These are phyloP conservation scores for Xylaria sp. DNA, from an alignment of 495 filamentous ascomycete genomes.

Conservation along the genomic window DNA sequence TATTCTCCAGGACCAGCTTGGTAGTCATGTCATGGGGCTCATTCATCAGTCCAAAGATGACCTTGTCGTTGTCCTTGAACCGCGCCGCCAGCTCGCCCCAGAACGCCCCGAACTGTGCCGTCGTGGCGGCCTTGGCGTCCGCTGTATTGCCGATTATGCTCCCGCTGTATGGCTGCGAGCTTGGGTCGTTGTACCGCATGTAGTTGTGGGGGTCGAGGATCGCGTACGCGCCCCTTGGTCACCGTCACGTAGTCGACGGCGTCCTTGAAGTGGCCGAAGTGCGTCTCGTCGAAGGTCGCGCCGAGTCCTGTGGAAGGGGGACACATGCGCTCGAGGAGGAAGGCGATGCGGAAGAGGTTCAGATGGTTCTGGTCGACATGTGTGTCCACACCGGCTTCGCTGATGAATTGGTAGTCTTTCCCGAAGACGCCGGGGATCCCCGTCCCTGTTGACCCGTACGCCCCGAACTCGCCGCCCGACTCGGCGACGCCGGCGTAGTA, in stretches of 20 bases:
- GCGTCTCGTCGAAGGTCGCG: conserved; percentile 59
- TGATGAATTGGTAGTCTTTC: conserved; percentile 60
- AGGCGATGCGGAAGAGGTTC: conserved; percentile 61
- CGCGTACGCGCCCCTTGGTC: conserved; percentile 55
- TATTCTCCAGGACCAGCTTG: conserved; percentile 52
- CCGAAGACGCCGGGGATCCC: conserved; percentile 59
- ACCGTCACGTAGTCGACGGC: conserved; percentile 60
- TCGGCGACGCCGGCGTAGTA: conserved; percentile 62
- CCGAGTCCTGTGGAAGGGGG: conserved; percentile 56
- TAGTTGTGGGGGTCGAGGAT: conserved; percentile 65
- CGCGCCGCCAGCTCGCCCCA: conserved; percentile 60
- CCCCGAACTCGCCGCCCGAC: conserved; percentile 61
- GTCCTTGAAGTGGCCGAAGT: conserved; percentile 56
- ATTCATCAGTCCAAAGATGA: conserved; percentile 59
- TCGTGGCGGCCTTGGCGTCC: conserved; percentile 52
- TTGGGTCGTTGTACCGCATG: conserved; percentile 62
- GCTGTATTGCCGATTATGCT: conserved; percentile 58
- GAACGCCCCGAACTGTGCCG: conserved; percentile 58
- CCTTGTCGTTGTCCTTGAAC: conserved; percentile 57
- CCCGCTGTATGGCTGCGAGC: conserved; percentile 55
- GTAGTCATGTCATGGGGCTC: conserved; percentile 61
- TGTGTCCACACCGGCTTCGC: conserved; percentile 51
- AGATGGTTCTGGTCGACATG: conserved; percentile 56
- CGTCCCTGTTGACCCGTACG: conserved; percentile 52
- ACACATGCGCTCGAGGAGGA: conserved; percentile 62